These are phyloP conservation scores for Jaltomata sinuosa DNA, from an alignment of 257 asterid species.

Conservation along the genomic window DNA sequence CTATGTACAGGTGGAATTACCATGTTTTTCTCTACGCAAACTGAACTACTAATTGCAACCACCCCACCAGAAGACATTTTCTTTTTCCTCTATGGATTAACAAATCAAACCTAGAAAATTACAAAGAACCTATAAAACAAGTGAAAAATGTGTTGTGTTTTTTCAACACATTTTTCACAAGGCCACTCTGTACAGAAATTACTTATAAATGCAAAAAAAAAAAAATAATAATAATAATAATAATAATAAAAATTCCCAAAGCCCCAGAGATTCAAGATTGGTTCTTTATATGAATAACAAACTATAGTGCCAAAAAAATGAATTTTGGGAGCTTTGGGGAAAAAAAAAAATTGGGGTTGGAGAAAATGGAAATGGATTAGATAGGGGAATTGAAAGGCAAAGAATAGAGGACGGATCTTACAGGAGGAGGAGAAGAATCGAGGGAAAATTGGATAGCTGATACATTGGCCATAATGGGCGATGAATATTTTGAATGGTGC, in stretches of 20 bases:
- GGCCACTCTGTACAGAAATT: background rate
- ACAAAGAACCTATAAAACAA: conserved; percentile 5
- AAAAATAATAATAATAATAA: background rate
- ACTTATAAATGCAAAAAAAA: conserved; percentile 2
- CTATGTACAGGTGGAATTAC: conserved; percentile 34
- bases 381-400: conserved; percentile 1
- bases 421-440: conserved; percentile 42
- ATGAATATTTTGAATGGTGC: conserved; percentile 7
- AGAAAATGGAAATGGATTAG: conserved; percentile 6
- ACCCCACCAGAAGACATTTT: conserved; percentile 69
- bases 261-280: conserved; percentile 45
- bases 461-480: background rate
- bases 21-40: conserved; percentile 28
- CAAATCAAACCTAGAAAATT: conserved; percentile 3
- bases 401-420: conserved; percentile 11
- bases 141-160: background rate
- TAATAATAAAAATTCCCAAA: conserved; percentile 24
- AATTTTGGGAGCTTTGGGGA: background rate
- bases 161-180: conserved; percentile 2
- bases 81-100: conserved; percentile 9
- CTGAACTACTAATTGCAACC: conserved; percentile 38
- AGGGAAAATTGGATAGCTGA: conserved; percentile 3
- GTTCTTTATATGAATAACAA: background rate
- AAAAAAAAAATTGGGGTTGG: background rate
- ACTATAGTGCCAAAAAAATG: background rate